These are phyloP conservation scores for Rosa persica DNA, from an alignment of 306 rosid genomes.

Conservation along the genomic window DNA sequence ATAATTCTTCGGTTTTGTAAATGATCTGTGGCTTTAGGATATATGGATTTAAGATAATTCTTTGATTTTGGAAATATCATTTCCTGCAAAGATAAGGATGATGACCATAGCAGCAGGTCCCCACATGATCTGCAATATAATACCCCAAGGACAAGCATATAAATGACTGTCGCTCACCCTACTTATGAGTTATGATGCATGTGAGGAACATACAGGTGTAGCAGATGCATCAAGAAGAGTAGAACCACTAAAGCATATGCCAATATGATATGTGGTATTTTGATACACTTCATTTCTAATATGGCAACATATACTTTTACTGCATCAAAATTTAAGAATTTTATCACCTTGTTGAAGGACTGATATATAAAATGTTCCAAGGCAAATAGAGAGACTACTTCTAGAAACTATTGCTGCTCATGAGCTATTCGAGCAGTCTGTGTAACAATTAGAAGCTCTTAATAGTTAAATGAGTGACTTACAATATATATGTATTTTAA, in stretches of 20 bases:
- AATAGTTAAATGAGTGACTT: background rate
- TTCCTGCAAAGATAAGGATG: conserved; percentile 14
- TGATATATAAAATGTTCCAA: background rate
- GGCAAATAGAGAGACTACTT: background rate
- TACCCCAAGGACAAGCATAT: conserved; percentile 16
- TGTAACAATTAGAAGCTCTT: background rate
- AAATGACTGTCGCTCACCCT: conserved; percentile 18
- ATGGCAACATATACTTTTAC: background rate
- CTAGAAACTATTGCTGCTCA: background rate
- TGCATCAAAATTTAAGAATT: background rate
- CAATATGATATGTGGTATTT: background rate
- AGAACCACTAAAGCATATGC: conserved; percentile 2
- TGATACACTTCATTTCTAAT: background rate
- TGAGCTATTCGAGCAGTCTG: background rate
- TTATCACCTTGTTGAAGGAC: background rate
- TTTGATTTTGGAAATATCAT: conserved; percentile 9
- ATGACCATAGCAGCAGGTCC: conserved; percentile 18
- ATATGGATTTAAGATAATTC: background rate
- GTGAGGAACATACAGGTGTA: conserved; percentile 16
- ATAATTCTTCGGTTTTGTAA: background rate
- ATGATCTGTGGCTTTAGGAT: conserved; percentile 2
- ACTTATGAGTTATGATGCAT: conserved; percentile 4
- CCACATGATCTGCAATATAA: conserved; percentile 20
- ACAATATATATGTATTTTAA: background rate
- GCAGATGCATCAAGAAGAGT: background rate